Base-by-base conservation (phyloP, 2,329 filamentous ascomycete species). In the Stenocarpella maydis region DNA sequence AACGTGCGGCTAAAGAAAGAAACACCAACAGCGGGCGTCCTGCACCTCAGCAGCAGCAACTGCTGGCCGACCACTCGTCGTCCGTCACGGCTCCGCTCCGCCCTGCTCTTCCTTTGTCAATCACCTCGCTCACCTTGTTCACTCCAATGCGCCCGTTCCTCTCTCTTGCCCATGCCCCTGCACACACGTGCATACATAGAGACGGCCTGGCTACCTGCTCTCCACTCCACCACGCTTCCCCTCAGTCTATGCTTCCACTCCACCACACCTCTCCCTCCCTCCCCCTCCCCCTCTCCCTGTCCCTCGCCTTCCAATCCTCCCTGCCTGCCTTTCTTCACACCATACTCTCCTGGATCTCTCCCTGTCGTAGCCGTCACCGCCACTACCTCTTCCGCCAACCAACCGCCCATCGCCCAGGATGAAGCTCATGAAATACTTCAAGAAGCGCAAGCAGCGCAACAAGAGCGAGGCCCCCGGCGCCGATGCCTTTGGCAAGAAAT, bases 371-470 rank as follows among this genome's bases (percentile, higher is more conserved):
- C 52, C n/a, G 19, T 21, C 14, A n/a, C 10, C 34, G 2, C 9
- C 60, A 34, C 47, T 9, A 63, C 47, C 49, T 47, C 34, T 12
- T 67, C 66, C n/a, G n/a, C 21, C 49, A n/a, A 52, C 49, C 28
- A 28, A 45, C 45, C 31, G 12, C 58, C 50, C 28, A 65, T 43
- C 58, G 55, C 21, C 31, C 37, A 69, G 45, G 31, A 69, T 67
- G 67, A 72, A 37, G 54, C 70, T 71, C 47, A 71, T 69, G 67
- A 54, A 54, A 69, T 76, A 80, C 69, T 80, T 80, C 74, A 75
- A 71, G 69, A 75, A 74, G 71, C 76, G 76, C 67, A 78, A 80
- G 72, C 80, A 80, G 72, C 71, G 74, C 41, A 78, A 76, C 72
- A 72, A 71, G 61, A 71, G 68, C 71, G 34, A 64, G 58, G 71